Base-by-base conservation (phyloP, 2,329 filamentous ascomycete species). In the Penicillium sp. region DNA sequence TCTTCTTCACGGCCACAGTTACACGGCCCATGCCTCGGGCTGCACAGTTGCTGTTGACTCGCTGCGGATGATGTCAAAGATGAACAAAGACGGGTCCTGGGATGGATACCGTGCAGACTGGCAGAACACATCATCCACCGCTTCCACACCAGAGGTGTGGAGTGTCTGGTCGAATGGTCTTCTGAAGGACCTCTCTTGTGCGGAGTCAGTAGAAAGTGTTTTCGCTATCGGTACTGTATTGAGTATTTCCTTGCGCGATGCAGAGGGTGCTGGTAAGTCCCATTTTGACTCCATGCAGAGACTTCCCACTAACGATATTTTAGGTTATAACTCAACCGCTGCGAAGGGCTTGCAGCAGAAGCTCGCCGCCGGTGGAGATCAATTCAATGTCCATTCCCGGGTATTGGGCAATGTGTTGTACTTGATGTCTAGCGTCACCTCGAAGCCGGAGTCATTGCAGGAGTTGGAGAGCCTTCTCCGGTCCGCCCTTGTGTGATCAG, bases 1-100 rank as follows among this genome's bases (percentile, higher is more conserved):
- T 0, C 75, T 96, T 5, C 78, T 96, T 3, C 91, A 96, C 65
- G 91, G 91, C 0, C 91, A 96, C 70, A 93, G 90, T 71, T 96
- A 96, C 74, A 96, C 91, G 0, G 91, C 91, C 0, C 90, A 96
- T 71, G 83, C 91, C 0, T 83, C 95, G 1, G 91, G 91, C 0
- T 96, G 90, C 65, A 84, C 88, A 45, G 90, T 96, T 0, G 91
- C 89, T 0, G 79, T 88, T n/a, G 84, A 85, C 50, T 87, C 86
- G 1, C 71, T 96, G 9, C 70, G 74, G 9, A 79, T 80, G 39
- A 84, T 93, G 81, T 71, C 78, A 45, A 67, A 74, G 1, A 83
- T 91, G 78, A 85, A 90, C 3, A 64, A 65, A 1, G 66, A 70
- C 0, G 84, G 83, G 0, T 74, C 75, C 0, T 91, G 88, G 89